phyloP scores from a whole-genome alignment of 306 rosid species.

The Morella rubra region DNA sequence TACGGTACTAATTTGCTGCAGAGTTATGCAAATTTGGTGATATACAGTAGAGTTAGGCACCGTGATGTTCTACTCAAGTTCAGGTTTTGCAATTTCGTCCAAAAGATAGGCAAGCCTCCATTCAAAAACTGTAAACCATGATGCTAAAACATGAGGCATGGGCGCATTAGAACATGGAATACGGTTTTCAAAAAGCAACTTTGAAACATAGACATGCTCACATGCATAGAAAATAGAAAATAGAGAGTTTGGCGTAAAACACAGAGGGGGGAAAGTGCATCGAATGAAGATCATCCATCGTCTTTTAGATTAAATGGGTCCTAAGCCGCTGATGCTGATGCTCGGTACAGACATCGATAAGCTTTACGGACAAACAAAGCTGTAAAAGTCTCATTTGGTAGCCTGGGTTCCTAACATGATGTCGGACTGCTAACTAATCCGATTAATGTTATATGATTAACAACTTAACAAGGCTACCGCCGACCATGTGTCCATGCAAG shows the following conservation, averaged over 20 bases:
- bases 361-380: constrained; percentile 9
- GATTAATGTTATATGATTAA: background rate
- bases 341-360: constrained; percentile 7
- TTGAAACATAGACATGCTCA: too few species aligned
- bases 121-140: background rate
- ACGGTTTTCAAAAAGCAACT: background rate
- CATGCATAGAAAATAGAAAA: too few species aligned
- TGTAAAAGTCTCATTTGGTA: constrained; percentile 16
- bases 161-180: constrained; percentile 1
- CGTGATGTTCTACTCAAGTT: constrained; percentile 3
- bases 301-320: background rate
- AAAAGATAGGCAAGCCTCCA: background rate
- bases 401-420: constrained; percentile 18
- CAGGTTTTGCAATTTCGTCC: constrained; percentile 1
- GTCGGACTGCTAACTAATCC: constrained; percentile 17
- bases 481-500: constrained; percentile 7
- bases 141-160: constrained; percentile 2
- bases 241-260: background rate
- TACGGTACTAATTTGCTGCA: background rate
- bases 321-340: background rate
- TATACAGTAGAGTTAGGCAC: background rate
- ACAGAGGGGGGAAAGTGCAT: background rate
- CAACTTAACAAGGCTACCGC: background rate
- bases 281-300: background rate
- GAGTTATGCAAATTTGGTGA: background rate